Evolutionary conservation across 768 basidiomycete species (phyloP).

Genomic region (Termitomyces titanicus): DNA sequence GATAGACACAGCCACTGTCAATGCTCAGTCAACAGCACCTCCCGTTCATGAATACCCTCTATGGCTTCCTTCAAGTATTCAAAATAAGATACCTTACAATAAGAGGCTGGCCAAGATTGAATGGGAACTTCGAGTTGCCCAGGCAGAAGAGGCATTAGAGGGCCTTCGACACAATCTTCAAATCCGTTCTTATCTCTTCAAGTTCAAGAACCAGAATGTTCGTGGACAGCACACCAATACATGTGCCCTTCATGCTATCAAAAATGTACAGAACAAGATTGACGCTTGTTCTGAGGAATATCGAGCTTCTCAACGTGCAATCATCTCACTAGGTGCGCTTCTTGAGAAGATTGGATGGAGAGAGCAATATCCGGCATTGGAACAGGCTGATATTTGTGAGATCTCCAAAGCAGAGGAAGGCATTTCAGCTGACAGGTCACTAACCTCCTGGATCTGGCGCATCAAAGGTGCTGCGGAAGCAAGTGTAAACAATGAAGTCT

Average conservation of each 20-base stretch:
- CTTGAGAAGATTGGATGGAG: not conserved
- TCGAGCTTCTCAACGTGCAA: not conserved
- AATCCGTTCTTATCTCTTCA: slow-evolving; percentile 1
- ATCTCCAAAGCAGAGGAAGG: not conserved
- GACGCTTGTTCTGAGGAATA: not conserved
- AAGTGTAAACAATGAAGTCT: not conserved
- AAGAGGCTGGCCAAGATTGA: slow-evolving; percentile 2
- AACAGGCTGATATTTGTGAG: not conserved
- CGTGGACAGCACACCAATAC: slow-evolving; percentile 9
- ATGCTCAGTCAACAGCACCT: not conserved
- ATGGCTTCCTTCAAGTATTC: slow-evolving; percentile 2
- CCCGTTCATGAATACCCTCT: not conserved
- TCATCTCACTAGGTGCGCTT: not conserved
- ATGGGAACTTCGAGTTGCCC: slow-evolving; percentile 4
- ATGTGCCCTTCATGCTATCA: not conserved
- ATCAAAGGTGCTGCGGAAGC: not conserved
- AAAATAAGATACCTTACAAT: not conserved
- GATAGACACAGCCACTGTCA: not conserved
- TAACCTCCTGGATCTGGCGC: not conserved
- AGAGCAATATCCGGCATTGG: not conserved
- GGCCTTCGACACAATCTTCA: slow-evolving; percentile 4
- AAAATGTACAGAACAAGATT: not conserved
- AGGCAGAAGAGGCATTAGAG: slow-evolving; percentile 8
- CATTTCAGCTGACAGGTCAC: not conserved
- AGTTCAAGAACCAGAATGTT: slow-evolving; percentile 5